phyloP scores from a whole-genome alignment of 352 stramenopile genomes.

The Globisporangium perplexum region DNA sequence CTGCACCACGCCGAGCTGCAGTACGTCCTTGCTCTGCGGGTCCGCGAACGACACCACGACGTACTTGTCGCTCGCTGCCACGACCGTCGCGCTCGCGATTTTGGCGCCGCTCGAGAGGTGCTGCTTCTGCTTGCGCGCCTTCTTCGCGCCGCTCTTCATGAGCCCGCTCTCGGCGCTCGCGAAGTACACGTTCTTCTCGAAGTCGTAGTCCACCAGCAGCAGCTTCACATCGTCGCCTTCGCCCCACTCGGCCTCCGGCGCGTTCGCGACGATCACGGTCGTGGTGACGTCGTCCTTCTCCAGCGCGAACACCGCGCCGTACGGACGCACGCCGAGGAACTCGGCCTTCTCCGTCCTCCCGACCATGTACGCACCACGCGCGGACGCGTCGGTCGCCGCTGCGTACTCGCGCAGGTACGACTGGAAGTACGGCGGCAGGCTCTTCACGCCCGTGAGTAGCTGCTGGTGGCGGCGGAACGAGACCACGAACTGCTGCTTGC shows the following conservation, averaged over 20 bases:
- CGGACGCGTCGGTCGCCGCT: constrained; percentile 1
- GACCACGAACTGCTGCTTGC: constrained; percentile 79
- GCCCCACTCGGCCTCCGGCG: constrained; percentile 32
- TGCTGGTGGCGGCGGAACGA: constrained; percentile 48
- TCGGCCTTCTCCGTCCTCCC: constrained; percentile 78
- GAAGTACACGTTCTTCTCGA: constrained; percentile 82
- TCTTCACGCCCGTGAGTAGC: constrained; percentile 29
- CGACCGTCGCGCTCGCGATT: constrained; percentile 34
- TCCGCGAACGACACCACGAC: constrained; percentile 59
- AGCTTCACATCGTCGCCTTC: constrained; percentile 71
- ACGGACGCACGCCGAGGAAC: constrained; percentile 79
- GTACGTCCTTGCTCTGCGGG: constrained; percentile 17
- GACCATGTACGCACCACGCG: constrained; percentile 27
- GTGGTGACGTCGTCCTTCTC: constrained; percentile 53
- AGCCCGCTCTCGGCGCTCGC: constrained; percentile 36
- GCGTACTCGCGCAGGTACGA: constrained; percentile 44
- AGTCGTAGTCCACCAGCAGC: constrained; percentile 80
- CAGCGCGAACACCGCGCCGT: constrained; percentile 81
- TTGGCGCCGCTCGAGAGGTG: constrained; percentile 38
- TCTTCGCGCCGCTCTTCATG: constrained; percentile 58
- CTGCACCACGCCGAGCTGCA: constrained; percentile 60
- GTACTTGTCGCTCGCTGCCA: constrained; percentile 62
- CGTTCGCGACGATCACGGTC: constrained; percentile 62
- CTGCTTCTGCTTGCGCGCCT: constrained; percentile 56
- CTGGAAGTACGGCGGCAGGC: constrained; percentile 42